phyloP scores from a whole-genome alignment of 192 early-diverging fungal genomes.

The Linnemannia schmuckeri region DNA sequence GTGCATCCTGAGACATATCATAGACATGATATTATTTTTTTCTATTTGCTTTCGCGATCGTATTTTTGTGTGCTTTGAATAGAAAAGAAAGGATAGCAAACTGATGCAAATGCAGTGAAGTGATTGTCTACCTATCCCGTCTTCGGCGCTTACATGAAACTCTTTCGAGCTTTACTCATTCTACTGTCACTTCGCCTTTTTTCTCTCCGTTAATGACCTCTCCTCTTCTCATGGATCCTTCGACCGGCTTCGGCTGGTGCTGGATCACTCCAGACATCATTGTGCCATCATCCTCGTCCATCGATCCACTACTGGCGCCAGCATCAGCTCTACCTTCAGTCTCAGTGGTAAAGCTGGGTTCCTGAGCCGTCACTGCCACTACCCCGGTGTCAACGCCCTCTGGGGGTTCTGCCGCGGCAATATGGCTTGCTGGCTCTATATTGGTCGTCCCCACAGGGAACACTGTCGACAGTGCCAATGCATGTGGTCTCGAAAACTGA shows the following conservation, averaged over 20 bases:
- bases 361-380: neutral
- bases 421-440: neutral
- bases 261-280: constrained; percentile 4
- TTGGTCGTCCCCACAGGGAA: neutral
- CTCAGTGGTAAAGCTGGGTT: neutral
- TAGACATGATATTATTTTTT: too few species aligned
- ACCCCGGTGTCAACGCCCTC: neutral
- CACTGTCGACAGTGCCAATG: neutral
- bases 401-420: neutral
- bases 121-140: neutral
- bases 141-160: neutral
- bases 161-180: neutral
- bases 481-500: neutral
- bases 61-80: too few species aligned
- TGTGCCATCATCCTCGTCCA: neutral
- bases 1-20: too few species aligned
- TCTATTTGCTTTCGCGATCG: too few species aligned
- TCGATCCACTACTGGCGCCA: neutral
- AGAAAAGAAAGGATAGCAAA: too few species aligned
- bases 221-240: neutral
- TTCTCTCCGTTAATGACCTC: neutral
- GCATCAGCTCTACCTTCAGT: neutral
- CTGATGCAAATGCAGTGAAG: neutral
- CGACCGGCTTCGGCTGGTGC: neutral
- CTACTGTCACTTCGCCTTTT: neutral